A percentile compares a stretch with the other conserved stretches of the same genome.
Conservation (phyloP, 2,329 filamentous ascomycete genomes). For the Diaporthe longicolla region DNA sequence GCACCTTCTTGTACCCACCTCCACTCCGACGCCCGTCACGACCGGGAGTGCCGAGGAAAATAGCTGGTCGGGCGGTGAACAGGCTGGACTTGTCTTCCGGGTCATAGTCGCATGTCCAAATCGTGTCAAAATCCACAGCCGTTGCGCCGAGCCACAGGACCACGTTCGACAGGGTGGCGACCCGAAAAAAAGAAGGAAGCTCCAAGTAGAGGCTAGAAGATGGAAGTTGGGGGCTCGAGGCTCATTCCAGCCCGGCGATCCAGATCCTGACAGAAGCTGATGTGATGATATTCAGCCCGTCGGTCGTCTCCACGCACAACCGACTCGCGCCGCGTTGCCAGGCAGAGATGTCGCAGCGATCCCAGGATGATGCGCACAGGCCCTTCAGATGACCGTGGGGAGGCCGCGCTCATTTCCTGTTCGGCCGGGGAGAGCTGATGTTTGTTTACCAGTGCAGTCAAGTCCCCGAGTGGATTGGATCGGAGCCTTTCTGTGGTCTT, state of each 20-base stretch:
- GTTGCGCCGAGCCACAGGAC: conserved; percentile 25
- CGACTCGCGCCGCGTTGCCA: conserved; percentile 29
- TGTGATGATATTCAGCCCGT: conserved; percentile 30
- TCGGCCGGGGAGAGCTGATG: not conserved
- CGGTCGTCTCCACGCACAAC: conserved; percentile 17
- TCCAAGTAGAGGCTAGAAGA: not conserved
- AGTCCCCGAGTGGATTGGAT: not conserved
- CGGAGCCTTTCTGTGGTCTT: not conserved
- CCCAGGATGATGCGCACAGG: conserved; percentile 29
- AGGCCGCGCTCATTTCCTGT: conserved; percentile 26
- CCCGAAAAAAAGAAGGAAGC: not conserved
- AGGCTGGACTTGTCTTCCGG: conserved; percentile 27
- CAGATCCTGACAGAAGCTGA: conserved; percentile 13
- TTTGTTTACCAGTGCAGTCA: conserved; percentile 13
- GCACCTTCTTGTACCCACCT: conserved; percentile 27
- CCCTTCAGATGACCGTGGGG: conserved; percentile 30
- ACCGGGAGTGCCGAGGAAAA: conserved; percentile 38
- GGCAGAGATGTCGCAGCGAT: conserved; percentile 36
- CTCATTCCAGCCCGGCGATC: not conserved
- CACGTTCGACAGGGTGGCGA: not conserved
- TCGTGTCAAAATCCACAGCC: conserved; percentile 14
- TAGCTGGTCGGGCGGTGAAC: conserved; percentile 38
- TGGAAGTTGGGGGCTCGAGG: not conserved
- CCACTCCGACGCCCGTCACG: conserved; percentile 29
- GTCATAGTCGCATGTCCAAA: conserved; percentile 40